Percentiles rank a stretch among this genome's conserved stretches.
phyloP scores from a whole-genome alignment of 371 early-diverging fungal genomes.

The Basidiobolus meristosporus region DNA sequence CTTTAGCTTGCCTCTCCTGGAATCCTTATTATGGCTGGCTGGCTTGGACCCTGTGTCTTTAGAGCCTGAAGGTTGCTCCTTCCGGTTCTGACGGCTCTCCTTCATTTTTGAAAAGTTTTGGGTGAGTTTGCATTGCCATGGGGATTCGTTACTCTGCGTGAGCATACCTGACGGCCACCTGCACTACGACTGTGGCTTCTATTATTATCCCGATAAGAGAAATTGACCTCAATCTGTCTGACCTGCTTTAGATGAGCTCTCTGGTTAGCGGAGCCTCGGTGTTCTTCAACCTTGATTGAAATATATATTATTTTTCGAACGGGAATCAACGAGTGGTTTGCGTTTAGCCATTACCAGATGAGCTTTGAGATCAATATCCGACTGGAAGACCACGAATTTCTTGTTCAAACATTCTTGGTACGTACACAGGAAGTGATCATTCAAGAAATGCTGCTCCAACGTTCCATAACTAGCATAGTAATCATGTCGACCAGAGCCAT shows the following conservation, averaged over 20 bases:
- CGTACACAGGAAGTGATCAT: slow-evolving; percentile 66
- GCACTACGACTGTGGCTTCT: not conserved
- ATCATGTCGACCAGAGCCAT: slow-evolving; percentile 45
- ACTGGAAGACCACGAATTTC: slow-evolving; percentile 91
- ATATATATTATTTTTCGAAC: not conserved
- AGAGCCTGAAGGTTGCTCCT: no score
- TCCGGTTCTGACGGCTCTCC: no score
- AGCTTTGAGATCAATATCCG: slow-evolving; percentile 75
- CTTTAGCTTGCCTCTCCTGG: no score
- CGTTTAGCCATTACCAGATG: slow-evolving; percentile 29
- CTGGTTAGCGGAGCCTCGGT: slow-evolving; percentile 5
- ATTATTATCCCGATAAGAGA: slow-evolving; percentile 4
- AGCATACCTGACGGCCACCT: no score
- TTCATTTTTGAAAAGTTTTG: no score
- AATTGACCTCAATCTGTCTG: slow-evolving; percentile 8
- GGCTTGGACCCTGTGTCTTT: no score
- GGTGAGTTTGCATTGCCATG: no score
- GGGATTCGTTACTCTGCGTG: no score
- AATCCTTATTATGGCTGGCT: no score
- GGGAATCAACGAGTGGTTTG: not conserved
- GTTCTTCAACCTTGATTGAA: slow-evolving; percentile 3
- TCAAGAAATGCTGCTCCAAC: slow-evolving; percentile 67
- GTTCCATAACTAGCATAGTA: slow-evolving; percentile 69
- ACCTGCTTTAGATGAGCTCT: slow-evolving; percentile 6
- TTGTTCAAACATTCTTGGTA: slow-evolving; percentile 71